Base-by-base conservation (phyloP, 2,329 filamentous ascomycete genomes). In the Dothideomycetes sp. region DNA sequence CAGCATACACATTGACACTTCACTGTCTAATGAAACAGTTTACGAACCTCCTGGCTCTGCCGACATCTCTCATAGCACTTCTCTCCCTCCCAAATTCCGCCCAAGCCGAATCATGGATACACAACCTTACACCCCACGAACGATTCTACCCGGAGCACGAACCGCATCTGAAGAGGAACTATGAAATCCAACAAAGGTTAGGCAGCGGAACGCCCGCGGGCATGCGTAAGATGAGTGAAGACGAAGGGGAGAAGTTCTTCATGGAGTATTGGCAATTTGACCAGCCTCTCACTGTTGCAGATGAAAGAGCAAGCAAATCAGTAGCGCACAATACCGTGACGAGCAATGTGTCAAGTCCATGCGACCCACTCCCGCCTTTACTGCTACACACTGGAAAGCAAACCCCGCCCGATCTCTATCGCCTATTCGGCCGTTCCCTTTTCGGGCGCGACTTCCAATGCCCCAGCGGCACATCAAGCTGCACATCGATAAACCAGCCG, bases 221-320 rank as follows among this genome's bases (percentile, higher is more conserved):
- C 1, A 68, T 88, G 40, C 75, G 73, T 54, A 87, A 87, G 55
- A 84, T 88, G 74, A 69, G 75, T 34, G 68, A 68, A 4, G 78
- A 86, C 53, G 72, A 76, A 36, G 74, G 74, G 44, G 80, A 84
- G 55, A 91, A 85, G 68, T 80, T 89, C 54, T 75, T 79, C 48
- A 64, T 79, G 41, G 72, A 83, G 33, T 81, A 85, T 56, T 79
- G 64, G 68, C 59, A 64, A 41, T 69, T 69, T 38, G 63, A 59
- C 3, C 53, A 52, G n/a, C 19, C 29, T 14, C 16, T 19, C 18
- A 31, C 19, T 31, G n/a, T 35, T 14, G 30, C 31, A 27, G 31
- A 36, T 30, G 19, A 27, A 27, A 11, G 17, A 15, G 10, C 8
- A 27, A 10, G 22, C 18, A 12, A 22, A 15, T 24, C 19, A 24